These are phyloP conservation scores for Penicillium angulare DNA, from an alignment of 495 filamentous ascomycete genomes.

Conservation along the genomic window DNA sequence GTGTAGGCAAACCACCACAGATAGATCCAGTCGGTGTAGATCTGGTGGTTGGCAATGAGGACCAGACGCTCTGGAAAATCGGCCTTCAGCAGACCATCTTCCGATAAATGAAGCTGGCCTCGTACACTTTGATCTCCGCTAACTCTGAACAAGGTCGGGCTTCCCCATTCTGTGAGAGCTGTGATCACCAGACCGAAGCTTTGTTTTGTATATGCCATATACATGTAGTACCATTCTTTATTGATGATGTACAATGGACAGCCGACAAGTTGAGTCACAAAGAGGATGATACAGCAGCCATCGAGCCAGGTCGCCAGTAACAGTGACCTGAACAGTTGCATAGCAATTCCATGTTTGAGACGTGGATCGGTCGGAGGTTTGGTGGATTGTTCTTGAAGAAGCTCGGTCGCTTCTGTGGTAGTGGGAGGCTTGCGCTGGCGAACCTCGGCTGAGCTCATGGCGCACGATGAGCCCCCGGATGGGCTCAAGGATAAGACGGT, in stretches of 20 bases:
- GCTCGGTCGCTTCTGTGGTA: slow-evolving; percentile 13
- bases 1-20: slow-evolving; percentile 71
- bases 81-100: slow-evolving; percentile 55
- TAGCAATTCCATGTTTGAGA: slow-evolving; percentile 64
- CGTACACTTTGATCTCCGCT: slow-evolving; percentile 60
- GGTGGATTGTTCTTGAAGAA: slow-evolving; percentile 20
- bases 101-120: slow-evolving; percentile 53
- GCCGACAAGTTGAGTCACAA: slow-evolving; percentile 56
- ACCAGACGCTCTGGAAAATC: slow-evolving; percentile 61
- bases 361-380: slow-evolving; percentile 38
- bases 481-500: neutral
- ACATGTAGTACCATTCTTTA: slow-evolving; percentile 59
- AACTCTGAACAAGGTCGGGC: slow-evolving; percentile 57
- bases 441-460: slow-evolving; percentile 42
- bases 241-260: slow-evolving; percentile 59
- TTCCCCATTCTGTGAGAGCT: slow-evolving; percentile 61
- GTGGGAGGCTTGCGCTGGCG: slow-evolving; percentile 39
- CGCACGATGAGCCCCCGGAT: slow-evolving; percentile 3
- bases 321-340: slow-evolving; percentile 64
- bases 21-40: slow-evolving; percentile 73
- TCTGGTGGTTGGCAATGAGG: slow-evolving; percentile 66
- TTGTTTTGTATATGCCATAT: slow-evolving; percentile 66
- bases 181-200: slow-evolving; percentile 59
- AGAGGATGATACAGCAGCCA: slow-evolving; percentile 50
- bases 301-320: slow-evolving; percentile 65